A percentile compares a stretch with the other conserved stretches of the same genome.
Evolutionary conservation across 2,329 filamentous ascomycete species (phyloP).

Genomic region (Ascochyta fabae): DNA sequence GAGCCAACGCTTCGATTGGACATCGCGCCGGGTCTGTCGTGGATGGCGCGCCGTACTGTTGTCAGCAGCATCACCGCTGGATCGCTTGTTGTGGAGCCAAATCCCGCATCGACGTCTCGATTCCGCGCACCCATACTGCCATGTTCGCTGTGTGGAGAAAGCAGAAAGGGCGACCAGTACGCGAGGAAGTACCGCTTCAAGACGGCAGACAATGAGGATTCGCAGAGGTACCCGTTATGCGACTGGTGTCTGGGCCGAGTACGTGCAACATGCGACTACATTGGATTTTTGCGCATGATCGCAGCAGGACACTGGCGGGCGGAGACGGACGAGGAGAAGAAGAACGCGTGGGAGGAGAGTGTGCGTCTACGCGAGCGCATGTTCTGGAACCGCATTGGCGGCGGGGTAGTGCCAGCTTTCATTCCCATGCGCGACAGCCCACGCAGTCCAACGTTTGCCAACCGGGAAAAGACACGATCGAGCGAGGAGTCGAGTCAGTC

Average conservation of each 20-base stretch:
- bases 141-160: constrained; percentile 90
- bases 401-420: constrained; percentile 79
- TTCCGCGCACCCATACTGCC: constrained; percentile 66
- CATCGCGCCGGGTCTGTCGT: constrained; percentile 86
- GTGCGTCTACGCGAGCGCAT: constrained; percentile 89
- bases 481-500: constrained; percentile 37
- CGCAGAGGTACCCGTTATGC: constrained; percentile 89
- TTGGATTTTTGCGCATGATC: constrained; percentile 88
- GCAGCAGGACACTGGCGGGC: constrained; percentile 91
- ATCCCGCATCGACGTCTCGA: constrained; percentile 56
- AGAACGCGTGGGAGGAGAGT: constrained; percentile 92
- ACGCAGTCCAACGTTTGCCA: constrained; percentile 41
- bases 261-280: constrained; percentile 87
- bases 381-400: constrained; percentile 95
- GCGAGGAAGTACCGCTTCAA: constrained; percentile 86
- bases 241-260: constrained; percentile 84
- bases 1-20: constrained; percentile 93
- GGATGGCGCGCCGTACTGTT: constrained; percentile 87
- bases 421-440: constrained; percentile 43
- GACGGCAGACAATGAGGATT: constrained; percentile 82
- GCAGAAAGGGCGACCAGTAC: constrained; percentile 72
- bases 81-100: constrained; percentile 84
- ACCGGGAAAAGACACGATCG: constrained; percentile 29
- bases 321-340: constrained; percentile 82
- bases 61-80: constrained; percentile 84